phyloP scores from a whole-genome alignment of 2,329 filamentous ascomycete genomes.

The Penicillium janthinellum region DNA sequence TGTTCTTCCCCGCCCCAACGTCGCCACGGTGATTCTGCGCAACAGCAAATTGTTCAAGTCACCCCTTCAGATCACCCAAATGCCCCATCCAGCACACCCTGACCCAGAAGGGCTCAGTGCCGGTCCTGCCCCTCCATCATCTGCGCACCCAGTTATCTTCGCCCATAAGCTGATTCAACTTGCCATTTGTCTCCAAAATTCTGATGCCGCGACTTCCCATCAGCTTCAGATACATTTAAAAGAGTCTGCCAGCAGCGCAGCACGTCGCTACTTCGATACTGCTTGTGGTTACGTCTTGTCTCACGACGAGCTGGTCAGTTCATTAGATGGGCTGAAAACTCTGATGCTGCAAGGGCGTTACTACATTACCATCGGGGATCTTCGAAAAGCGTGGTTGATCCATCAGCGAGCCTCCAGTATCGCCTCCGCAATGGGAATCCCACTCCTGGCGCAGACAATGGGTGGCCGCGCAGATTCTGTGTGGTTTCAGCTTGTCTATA shows the following conservation, averaged over 20 bases:
- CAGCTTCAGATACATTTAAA: slow-evolving; percentile 6
- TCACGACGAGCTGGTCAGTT: slow-evolving; percentile 50
- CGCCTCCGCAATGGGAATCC: slow-evolving; percentile 51
- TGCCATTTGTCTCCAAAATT: slow-evolving; percentile 21
- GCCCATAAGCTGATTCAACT: slow-evolving; percentile 21
- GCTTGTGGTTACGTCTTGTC: slow-evolving; percentile 38
- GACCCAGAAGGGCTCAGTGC: neutral
- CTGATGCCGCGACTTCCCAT: slow-evolving; percentile 3
- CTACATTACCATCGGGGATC: slow-evolving; percentile 56
- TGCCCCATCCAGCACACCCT: neutral
- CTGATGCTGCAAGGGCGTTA: slow-evolving; percentile 53
- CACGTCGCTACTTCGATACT: slow-evolving; percentile 12
- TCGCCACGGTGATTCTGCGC: slow-evolving; percentile 12
- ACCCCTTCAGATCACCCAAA: slow-evolving; percentile 16
- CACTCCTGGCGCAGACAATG: slow-evolving; percentile 26
- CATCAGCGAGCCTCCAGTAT: slow-evolving; percentile 52
- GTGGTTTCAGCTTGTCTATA: slow-evolving; percentile 43
- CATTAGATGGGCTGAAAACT: slow-evolving; percentile 54
- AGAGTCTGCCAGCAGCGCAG: slow-evolving; percentile 9
- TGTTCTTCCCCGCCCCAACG: slow-evolving; percentile 14
- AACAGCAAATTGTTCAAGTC: slow-evolving; percentile 17
- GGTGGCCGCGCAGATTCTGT: slow-evolving; percentile 22
- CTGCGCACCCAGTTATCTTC: slow-evolving; percentile 16
- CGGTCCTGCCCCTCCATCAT: neutral
- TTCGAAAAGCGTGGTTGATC: slow-evolving; percentile 53